Base-by-base conservation (phyloP, 1,284 basidiomycete species). In the Coniophora puteana region DNA sequence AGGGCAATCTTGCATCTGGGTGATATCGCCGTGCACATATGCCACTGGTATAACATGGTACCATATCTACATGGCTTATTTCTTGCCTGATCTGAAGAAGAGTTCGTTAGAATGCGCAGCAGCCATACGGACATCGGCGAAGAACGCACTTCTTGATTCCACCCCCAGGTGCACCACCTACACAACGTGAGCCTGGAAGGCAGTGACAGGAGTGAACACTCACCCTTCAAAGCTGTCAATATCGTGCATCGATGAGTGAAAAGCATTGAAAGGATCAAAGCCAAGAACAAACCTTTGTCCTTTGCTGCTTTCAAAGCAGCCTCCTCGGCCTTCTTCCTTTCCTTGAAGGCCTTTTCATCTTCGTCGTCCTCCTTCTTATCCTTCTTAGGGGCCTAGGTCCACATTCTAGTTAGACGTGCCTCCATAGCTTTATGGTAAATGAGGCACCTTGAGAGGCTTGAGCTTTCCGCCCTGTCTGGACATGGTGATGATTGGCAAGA, bases 131-230 rank as follows among this genome's bases (percentile, higher is more conserved):
- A 29, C 42, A 28, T 39, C 26, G n/a, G n/a, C n/a, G n/a, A n/a
- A n/a, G n/a, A 23, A 70, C 78, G 49, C 59, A 87, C 87, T 89
- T 88, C 76, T 89, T 89, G 70, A 89, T 86, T 26, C 87, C 87
- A 34, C 76, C 76, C 25, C 85, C 83, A 40, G 78, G 72, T 21
- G 82, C 66, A 24, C 85, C 84, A 51, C 76, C 86, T 80, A 36
- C 42, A 31, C 38, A 31, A 18, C 18, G 13, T 17, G 37, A 11
- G 21, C 37, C 11, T 17, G 26, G 16, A 18, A 25, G 26, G 21
- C 23, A 16, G 38, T 28, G 18, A 16, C 48, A 40, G 30, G 23
- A 32, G 41, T 29, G 8, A 17, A 17, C 29, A 55, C 72, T 58
- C 59, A 85, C 84, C 72, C 67, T 84, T 83, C 48, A 67, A 14